Percentiles rank a stretch among this genome's conserved stretches.
These are phyloP conservation scores for Colletotrichum navitas DNA, from an alignment of 2,329 filamentous ascomycete species.

Conservation along the genomic window DNA sequence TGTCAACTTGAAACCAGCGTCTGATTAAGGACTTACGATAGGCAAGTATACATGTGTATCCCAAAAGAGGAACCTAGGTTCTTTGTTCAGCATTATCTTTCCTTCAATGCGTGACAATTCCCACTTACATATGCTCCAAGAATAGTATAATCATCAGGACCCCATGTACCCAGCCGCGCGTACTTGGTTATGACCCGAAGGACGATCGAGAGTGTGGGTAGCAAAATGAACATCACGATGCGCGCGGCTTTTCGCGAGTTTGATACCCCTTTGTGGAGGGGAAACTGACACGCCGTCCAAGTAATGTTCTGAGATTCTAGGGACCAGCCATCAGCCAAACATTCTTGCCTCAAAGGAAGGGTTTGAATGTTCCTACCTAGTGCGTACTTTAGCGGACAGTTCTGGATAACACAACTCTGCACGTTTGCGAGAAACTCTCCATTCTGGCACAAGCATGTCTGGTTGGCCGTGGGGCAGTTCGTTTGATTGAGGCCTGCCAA, in stretches of 20 bases:
- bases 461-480: slow-evolving; percentile 6
- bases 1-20: accelerated
- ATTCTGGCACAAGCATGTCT: slow-evolving; percentile 29
- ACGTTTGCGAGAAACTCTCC: slow-evolving; percentile 6
- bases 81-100: neutral
- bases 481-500: slow-evolving; percentile 13
- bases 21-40: slow-evolving; percentile 4
- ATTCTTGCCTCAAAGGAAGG: accelerated
- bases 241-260: neutral
- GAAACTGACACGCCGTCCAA: slow-evolving; percentile 26
- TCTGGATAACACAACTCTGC: slow-evolving; percentile 8
- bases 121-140: slow-evolving; percentile 22
- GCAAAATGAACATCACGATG: neutral
- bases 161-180: slow-evolving; percentile 3
- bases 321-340: neutral
- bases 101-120: accelerated
- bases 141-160: slow-evolving; percentile 30
- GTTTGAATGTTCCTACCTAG: neutral
- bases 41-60: neutral
- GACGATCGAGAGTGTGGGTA: slow-evolving; percentile 19
- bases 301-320: slow-evolving; percentile 23
- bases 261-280: neutral
- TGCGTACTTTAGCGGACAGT: slow-evolving; percentile 26
- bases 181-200: slow-evolving; percentile 18
- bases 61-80: neutral